Evolutionary conservation across 495 filamentous ascomycete species (phyloP), one percentile per base, ranked within the genome.

Genomic region (Astrocystis sublimbata): DNA sequence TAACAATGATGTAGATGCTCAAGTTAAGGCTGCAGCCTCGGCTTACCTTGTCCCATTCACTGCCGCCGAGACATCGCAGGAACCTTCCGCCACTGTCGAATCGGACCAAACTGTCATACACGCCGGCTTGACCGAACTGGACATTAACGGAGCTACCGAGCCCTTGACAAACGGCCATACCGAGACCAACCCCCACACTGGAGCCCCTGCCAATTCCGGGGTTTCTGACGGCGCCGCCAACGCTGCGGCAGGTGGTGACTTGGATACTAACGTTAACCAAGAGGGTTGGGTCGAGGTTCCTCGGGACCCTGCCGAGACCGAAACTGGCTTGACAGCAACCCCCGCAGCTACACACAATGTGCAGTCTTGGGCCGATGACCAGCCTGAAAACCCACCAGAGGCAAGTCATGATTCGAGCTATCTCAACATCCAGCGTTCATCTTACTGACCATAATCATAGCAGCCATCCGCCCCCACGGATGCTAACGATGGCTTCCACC

Each of bases 91-190:
- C 15, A 67, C 69, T n/a, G 76, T 83, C 12, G 71, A 77, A 35
- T 86, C 89, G 38, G 92, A 97, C 68, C 90, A 89, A 21, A 93
- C 92, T 1, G 67, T 91, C 60, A 88, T 83, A 60, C 84, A 93
- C 69, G 92, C 91, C 33, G 85, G 85, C 42, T 76, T 90, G 40
- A 93, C 90, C 45, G 92, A 96, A 75, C 80, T 78, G 45, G 75
- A 81, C 8, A 72, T 76, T 47, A 70, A 72, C 17, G 75, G 76
- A 21, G 68, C 74, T 26, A 64, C 71, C 4, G 74, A 77, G n/a
- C 70, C 43, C 0, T 66, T 82, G 40, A 74, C 80, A 36, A 84
- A 79, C 52, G 85, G 85, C 35, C 84, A 84, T 26, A 64, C 64
- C 47, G 80, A 82, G 35, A 68, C 78, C 3, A 73, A 81, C 26